Evolutionary conservation across 495 filamentous ascomycete genomes (phyloP).

Genomic region (Tuber microsphaerosporum): DNA sequence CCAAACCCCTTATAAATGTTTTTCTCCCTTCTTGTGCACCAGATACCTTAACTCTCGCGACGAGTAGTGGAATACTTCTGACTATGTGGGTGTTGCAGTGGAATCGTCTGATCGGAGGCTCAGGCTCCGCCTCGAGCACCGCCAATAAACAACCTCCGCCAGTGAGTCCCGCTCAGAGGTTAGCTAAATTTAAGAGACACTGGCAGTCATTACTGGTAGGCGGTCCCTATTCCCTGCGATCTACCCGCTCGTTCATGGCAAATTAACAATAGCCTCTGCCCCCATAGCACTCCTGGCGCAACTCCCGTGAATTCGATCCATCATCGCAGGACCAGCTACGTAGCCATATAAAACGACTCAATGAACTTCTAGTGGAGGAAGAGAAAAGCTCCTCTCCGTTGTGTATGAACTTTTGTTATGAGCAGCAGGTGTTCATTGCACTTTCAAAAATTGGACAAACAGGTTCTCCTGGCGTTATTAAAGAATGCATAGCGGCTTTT

Average conservation of each 20-base stretch:
- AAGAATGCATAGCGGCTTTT: conserved; percentile 75
- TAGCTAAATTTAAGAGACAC: conserved; percentile 80
- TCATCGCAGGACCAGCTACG: conserved; percentile 50
- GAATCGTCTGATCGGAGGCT: conserved; percentile 83
- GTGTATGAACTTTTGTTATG: conserved; percentile 74
- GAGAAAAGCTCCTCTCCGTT: conserved; percentile 78
- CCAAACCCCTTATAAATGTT: background rate
- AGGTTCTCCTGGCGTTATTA: conserved; percentile 72
- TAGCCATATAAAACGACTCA: conserved; percentile 58
- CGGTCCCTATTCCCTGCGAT: conserved; percentile 4
- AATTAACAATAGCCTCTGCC: conserved; percentile 22
- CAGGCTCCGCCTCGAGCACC: conserved; percentile 53
- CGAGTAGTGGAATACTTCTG: conserved; percentile 17
- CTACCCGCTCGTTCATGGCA: conserved; percentile 16
- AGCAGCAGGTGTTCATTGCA: conserved; percentile 76
- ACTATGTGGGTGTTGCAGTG: conserved; percentile 51
- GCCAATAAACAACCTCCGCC: conserved; percentile 56
- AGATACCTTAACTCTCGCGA: background rate
- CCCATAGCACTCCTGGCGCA: conserved; percentile 49
- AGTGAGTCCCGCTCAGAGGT: conserved; percentile 74
- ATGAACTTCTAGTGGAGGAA: conserved; percentile 77
- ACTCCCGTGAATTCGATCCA: conserved; percentile 49
- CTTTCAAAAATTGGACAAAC: conserved; percentile 77
- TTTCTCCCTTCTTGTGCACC: background rate
- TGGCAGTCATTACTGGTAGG: conserved; percentile 77